Conservation (phyloP, 805 yeast species). For the baker's yeast (Saccharomyces cerevisiae) region DNA sequence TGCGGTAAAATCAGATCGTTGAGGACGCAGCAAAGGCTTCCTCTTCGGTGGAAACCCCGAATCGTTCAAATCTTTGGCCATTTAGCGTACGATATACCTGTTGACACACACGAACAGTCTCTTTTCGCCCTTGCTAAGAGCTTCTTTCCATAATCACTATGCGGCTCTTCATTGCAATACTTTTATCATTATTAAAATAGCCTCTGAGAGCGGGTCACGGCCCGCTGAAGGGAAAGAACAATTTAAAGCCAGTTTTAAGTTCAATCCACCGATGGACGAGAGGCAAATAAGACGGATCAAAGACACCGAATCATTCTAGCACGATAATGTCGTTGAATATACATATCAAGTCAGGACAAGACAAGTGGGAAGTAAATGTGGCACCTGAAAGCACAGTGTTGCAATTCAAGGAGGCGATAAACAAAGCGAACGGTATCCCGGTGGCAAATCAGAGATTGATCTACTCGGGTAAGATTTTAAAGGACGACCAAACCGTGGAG, state of each 20-base stretch:
- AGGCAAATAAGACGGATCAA: not conserved
- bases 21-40: not conserved
- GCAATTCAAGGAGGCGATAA: constrained; percentile 61
- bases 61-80: not conserved
- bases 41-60: not conserved
- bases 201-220: not conserved
- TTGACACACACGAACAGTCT: not conserved
- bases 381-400: constrained; percentile 47
- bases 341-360: constrained; percentile 53
- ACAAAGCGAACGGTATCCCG: constrained; percentile 55
- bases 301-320: not conserved
- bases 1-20: not conserved
- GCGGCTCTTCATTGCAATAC: not conserved
- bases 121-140: not conserved
- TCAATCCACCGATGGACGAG: not conserved
- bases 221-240: not conserved
- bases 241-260: not conserved
- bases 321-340: constrained; percentile 20
- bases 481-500: constrained; percentile 68
- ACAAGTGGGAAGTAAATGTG: constrained; percentile 61
- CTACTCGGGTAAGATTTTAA: constrained; percentile 88
- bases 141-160: not conserved
- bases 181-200: not conserved
- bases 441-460: constrained; percentile 79
- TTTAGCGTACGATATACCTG: not conserved